These are phyloP conservation scores for Dryas octopetala DNA, from an alignment of 306 rosid genomes.

Conservation along the genomic window DNA sequence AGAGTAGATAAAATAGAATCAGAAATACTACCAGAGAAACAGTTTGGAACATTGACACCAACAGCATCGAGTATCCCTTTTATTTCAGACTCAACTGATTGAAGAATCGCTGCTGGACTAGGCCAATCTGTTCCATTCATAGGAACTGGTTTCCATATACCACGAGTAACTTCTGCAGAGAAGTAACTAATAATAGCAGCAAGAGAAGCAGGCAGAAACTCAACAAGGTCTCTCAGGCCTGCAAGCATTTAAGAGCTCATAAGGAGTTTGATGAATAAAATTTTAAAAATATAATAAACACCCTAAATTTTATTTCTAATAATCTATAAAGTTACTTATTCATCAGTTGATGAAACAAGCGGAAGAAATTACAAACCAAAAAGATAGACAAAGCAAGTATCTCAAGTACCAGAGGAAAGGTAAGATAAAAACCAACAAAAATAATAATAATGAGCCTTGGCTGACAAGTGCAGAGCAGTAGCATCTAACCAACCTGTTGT, in stretches of 20 bases:
- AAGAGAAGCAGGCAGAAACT: constrained; percentile 77
- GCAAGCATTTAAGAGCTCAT: constrained; percentile 40
- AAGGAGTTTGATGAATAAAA: constrained; percentile 23
- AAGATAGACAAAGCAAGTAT: neutral
- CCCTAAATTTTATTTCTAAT: neutral
- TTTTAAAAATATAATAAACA: neutral
- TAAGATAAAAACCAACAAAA: constrained; percentile 9
- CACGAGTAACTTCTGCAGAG: constrained; percentile 77
- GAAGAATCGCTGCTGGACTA: constrained; percentile 72
- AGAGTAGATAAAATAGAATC: neutral
- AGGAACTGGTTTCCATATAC: constrained; percentile 75
- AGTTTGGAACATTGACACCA: constrained; percentile 65
- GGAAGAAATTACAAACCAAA: neutral
- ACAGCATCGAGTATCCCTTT: constrained; percentile 57
- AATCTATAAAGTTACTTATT: neutral
- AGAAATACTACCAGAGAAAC: constrained; percentile 48
- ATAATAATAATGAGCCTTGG: constrained; percentile 16
- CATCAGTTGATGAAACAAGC: constrained; percentile 5
- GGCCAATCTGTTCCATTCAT: constrained; percentile 96
- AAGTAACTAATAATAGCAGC: constrained; percentile 72
- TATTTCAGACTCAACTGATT: constrained; percentile 56
- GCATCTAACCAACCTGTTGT: constrained; percentile 61
- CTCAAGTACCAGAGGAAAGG: neutral
- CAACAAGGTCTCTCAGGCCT: constrained; percentile 81
- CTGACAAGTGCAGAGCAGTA: constrained; percentile 21